These are phyloP conservation scores for Pseudevernia furfuracea DNA, from an alignment of 495 filamentous ascomycete species.

Conservation along the genomic window DNA sequence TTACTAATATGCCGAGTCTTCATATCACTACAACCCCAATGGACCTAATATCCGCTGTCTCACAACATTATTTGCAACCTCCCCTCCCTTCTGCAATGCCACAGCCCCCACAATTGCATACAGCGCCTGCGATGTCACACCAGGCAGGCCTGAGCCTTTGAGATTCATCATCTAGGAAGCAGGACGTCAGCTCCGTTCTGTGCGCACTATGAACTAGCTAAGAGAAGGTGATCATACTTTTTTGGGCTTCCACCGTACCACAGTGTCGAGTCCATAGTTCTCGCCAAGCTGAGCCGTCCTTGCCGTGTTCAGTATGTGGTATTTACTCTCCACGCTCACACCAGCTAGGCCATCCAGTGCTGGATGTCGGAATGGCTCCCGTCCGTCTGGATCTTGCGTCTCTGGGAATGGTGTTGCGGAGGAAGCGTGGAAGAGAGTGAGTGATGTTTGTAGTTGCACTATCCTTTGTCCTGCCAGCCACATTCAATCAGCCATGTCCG, in stretches of 20 bases:
- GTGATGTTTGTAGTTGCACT: constrained; percentile 65
- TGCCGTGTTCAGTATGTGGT: constrained; percentile 42
- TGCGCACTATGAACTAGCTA: not conserved
- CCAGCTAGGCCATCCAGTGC: constrained; percentile 65
- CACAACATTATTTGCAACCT: constrained; percentile 64
- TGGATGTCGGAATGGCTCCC: constrained; percentile 63
- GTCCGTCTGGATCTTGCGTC: constrained; percentile 40
- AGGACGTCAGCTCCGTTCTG: not conserved
- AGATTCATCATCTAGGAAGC: constrained; percentile 59
- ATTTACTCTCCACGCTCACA: constrained; percentile 49
- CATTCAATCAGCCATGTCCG: not conserved
- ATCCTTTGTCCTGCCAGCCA: constrained; percentile 63
- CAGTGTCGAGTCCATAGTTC: constrained; percentile 59
- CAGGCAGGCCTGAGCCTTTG: constrained; percentile 57
- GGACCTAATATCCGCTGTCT: constrained; percentile 66
- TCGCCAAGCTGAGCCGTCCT: constrained; percentile 59
- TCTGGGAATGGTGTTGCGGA: constrained; percentile 25
- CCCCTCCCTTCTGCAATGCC: constrained; percentile 74
- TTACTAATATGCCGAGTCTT: not conserved
- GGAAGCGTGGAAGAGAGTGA: constrained; percentile 54
- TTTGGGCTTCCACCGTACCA: constrained; percentile 81
- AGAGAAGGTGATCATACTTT: constrained; percentile 46
- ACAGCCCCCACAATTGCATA: constrained; percentile 85
- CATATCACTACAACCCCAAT: constrained; percentile 35
- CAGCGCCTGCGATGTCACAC: constrained; percentile 65